A percentile compares a stretch with the other conserved stretches of the same genome.
These are phyloP conservation scores for Amanita rimosa DNA, from an alignment of 768 basidiomycete genomes.

Conservation along the genomic window DNA sequence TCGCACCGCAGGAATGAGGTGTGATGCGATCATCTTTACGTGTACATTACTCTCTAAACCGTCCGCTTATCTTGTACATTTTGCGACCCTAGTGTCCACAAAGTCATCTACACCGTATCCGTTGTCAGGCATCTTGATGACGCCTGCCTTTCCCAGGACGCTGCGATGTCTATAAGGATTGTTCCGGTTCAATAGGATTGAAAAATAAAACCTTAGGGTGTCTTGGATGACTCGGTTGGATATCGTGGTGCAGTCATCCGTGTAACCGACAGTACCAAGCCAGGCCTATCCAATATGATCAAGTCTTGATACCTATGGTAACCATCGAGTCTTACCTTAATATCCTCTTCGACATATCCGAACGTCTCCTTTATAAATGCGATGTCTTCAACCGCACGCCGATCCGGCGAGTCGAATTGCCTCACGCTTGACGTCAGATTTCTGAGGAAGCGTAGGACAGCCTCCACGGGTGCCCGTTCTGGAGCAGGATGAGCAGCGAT, in stretches of 20 bases:
- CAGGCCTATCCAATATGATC: constrained; percentile 45
- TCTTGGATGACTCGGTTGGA: constrained; percentile 53
- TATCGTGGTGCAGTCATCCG: constrained; percentile 51
- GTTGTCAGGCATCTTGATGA: constrained; percentile 43
- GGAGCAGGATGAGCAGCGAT: constrained; percentile 74
- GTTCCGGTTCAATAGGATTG: not conserved
- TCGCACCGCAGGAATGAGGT: constrained; percentile 12
- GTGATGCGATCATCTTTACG: too few relatives aligned
- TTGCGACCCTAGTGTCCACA: constrained; percentile 42
- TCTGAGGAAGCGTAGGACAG: constrained; percentile 48
- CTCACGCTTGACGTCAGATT: constrained; percentile 55
- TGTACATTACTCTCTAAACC: not conserved
- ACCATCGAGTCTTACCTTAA: constrained; percentile 37
- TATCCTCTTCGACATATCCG: constrained; percentile 74
- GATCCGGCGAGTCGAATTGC: constrained; percentile 49
- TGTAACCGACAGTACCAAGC: constrained; percentile 73
- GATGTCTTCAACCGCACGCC: constrained; percentile 46
- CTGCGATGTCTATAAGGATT: constrained; percentile 23
- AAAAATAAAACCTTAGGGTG: constrained; percentile 56
- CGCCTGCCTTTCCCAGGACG: constrained; percentile 66
- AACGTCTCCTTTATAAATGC: constrained; percentile 72
- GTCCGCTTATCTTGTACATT: constrained; percentile 1
- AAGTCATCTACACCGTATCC: constrained; percentile 49
- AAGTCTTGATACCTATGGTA: not conserved
- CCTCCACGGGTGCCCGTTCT: constrained; percentile 38